A percentile compares a stretch with the other conserved stretches of the same genome.
Conservation (phyloP, 1,139 yeast species). For the Yamadazyma kanchanaburiensis region DNA sequence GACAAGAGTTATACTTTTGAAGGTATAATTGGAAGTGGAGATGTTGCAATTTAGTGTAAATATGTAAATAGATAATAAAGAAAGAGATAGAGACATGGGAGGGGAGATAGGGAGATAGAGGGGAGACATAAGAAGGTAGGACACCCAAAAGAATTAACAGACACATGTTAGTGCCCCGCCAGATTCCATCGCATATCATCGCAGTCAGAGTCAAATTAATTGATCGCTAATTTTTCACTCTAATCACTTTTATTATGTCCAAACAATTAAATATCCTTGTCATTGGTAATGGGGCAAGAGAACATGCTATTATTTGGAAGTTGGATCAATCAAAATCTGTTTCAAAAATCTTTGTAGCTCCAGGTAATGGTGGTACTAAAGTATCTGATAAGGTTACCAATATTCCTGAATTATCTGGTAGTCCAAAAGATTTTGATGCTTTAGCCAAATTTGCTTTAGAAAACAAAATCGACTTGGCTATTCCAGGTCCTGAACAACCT, state of each 20-base stretch:
- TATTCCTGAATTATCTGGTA: slow-evolving; percentile 62
- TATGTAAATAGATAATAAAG: slow-evolving; percentile 13
- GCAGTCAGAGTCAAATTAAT: slow-evolving; percentile 4
- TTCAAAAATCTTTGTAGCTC: slow-evolving; percentile 79
- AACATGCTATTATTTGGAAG: slow-evolving; percentile 95
- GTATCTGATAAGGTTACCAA: slow-evolving; percentile 59
- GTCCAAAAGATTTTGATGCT: slow-evolving; percentile 56
- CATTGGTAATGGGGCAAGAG: slow-evolving; percentile 98
- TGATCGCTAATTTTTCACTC: background rate
- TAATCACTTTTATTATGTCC: slow-evolving; percentile 1
- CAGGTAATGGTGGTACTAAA: slow-evolving; percentile 95
- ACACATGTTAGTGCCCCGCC: too few relatives aligned
- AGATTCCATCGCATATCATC: background rate
- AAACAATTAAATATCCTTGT: slow-evolving; percentile 64
- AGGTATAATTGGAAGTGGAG: slow-evolving; percentile 54
- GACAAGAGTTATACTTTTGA: slow-evolving; percentile 45
- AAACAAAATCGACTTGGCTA: slow-evolving; percentile 66
- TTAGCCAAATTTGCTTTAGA: slow-evolving; percentile 69
- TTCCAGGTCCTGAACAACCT: slow-evolving; percentile 99
- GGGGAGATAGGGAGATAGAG: too few relatives aligned
- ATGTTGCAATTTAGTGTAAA: slow-evolving; percentile 41
- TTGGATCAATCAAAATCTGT: slow-evolving; percentile 76
- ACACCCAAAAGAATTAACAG: too few relatives aligned
- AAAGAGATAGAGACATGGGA: background rate
- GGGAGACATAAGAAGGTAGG: too few relatives aligned